Base-by-base conservation (phyloP, 495 filamentous ascomycete genomes). In the Lasiosphaeria ovina region DNA sequence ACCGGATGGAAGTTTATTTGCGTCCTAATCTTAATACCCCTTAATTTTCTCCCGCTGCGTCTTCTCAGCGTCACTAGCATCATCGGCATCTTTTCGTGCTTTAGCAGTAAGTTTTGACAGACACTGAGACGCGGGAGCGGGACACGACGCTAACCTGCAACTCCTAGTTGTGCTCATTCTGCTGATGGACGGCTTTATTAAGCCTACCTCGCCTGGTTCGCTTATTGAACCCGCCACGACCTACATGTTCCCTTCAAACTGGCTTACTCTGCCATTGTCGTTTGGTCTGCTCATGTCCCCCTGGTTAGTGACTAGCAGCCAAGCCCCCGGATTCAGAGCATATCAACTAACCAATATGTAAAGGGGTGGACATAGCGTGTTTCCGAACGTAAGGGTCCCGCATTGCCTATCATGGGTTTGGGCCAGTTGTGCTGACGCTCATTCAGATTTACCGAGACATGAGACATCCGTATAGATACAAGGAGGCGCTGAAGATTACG, bases 201-300 rank as follows among this genome's bases (percentile, higher is more conserved):
- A 97, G 69, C 80, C 85, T 1, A 76, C 89, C 63, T 66, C 81
- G 3, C 94, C 94, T 3, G 94, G 94, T 11, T 96, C 92, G 4
- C 83, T 98, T 7, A 79, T 85, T 36, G 81, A 94, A 56, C 94
- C 94, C n/a, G 90, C 92, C 38, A 75, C 72, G 42, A 95, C 91
- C 1, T 84, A 87, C 69, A 72, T 93, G 45, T 88, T 96, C 60
- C 94, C 94, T 2, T 74, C 81, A 14, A 89, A 92, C 66, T 98
- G 94, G 94, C 78, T 85, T 48, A 95, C 92, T 1, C 63, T 98
- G 17, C 94, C 94, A n/a, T 77, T 97, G 17, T 90, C 90, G 35
- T 92, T 98, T 67, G 94, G 94, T n/a, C 79, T 98, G 10, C 80
- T 98, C 34, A 97, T 97, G 92, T 90, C 92, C 32, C 92, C 93